phyloP scores from a whole-genome alignment of 2,329 filamentous ascomycete species.

The Neonectria faginata region DNA sequence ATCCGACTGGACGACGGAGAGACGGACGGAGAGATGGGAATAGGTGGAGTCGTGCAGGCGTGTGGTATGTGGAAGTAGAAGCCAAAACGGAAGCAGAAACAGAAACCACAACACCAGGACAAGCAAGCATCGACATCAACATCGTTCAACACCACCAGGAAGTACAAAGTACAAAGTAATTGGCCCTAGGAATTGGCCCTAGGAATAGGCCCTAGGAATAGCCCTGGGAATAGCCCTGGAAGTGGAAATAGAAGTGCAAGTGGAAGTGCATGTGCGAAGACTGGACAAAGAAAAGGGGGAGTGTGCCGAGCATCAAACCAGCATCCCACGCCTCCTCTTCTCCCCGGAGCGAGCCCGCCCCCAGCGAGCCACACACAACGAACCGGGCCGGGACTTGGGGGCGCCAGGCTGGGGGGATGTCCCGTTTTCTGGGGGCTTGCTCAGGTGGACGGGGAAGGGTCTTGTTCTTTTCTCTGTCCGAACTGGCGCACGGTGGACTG shows the following conservation, averaged over 20 bases:
- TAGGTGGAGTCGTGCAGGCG: slow-evolving; percentile 12
- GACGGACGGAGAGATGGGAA: slow-evolving; percentile 13
- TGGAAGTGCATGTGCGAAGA: slow-evolving; percentile 26
- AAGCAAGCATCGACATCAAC: background rate
- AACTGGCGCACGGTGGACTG: background rate
- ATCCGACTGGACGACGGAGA: slow-evolving; percentile 2
- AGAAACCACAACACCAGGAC: background rate
- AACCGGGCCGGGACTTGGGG: slow-evolving; percentile 32
- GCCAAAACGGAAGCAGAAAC: background rate
- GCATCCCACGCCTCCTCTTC: background rate
- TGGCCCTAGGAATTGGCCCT: background rate
- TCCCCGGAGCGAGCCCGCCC: slow-evolving; percentile 10
- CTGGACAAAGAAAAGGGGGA: slow-evolving; percentile 1
- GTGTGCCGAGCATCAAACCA: slow-evolving; percentile 3
- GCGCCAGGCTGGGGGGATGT: slow-evolving; percentile 1
- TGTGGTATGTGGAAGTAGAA: slow-evolving; percentile 13
- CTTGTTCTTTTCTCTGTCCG: slow-evolving; percentile 15
- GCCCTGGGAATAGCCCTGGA: background rate
- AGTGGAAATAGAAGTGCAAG: background rate
- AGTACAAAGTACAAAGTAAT: background rate
- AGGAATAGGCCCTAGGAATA: too few relatives aligned
- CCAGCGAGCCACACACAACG: slow-evolving; percentile 15
- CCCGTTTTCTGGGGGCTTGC: background rate
- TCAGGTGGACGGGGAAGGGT: slow-evolving; percentile 31
- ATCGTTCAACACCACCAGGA: background rate